Percentiles rank a stretch among this genome's conserved stretches.
Conservation (phyloP, 1,139 yeast genomes). For the Pneumocystis murina region DNA sequence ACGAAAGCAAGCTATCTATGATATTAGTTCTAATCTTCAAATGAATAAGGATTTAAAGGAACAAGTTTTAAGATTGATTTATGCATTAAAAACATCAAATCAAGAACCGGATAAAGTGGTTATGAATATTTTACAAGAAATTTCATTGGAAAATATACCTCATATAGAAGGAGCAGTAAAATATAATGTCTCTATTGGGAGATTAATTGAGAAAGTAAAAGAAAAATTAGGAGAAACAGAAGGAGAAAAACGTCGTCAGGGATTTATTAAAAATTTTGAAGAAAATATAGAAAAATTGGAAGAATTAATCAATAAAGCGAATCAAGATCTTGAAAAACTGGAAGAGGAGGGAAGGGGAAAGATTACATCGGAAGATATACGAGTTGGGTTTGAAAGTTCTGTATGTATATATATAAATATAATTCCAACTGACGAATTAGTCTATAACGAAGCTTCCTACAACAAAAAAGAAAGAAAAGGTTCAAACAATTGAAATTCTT, state of each 20-base stretch:
- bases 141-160: conserved; percentile 20
- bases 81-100: conserved; percentile 15
- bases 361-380: conserved; percentile 81
- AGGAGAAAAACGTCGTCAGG: conserved; percentile 14
- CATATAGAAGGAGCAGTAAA: conserved; percentile 58
- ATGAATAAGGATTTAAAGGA: conserved; percentile 66
- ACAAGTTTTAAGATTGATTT: conserved; percentile 52
- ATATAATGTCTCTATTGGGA: conserved; percentile 86
- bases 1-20: conserved; percentile 59
- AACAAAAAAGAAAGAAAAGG: conserved; percentile 1
- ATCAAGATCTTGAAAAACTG: conserved; percentile 50
- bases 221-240: conserved; percentile 35
- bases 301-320: conserved; percentile 39
- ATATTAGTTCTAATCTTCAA: conserved; percentile 53
- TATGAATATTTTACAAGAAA: conserved; percentile 23
- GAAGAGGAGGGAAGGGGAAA: conserved; percentile 56
- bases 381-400: conserved; percentile 50
- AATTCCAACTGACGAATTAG: conserved; percentile 1
- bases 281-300: conserved; percentile 25
- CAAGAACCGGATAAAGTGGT: conserved; percentile 6
- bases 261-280: conserved; percentile 19
- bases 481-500: conserved; percentile 27
- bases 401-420: background rate
- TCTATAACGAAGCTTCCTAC: conserved; percentile 6
- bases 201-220: conserved; percentile 56